These are phyloP conservation scores for Papiliotrema fonsecae DNA, from an alignment of 1,284 basidiomycete genomes.

Conservation along the genomic window DNA sequence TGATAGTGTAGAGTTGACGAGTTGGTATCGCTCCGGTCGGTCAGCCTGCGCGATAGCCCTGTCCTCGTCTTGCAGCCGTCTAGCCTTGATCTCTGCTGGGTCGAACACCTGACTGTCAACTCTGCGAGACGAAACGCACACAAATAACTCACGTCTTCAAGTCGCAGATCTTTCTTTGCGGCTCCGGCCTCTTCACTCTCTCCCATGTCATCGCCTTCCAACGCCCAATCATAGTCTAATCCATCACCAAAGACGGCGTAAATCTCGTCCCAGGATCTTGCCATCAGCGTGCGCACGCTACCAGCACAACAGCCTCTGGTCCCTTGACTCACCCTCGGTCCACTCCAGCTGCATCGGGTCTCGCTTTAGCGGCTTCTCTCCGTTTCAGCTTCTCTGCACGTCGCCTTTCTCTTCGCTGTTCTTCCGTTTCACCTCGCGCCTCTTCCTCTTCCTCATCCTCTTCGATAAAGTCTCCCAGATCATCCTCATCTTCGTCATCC, in stretches of 20 bases:
- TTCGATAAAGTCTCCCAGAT: conserved; percentile 82
- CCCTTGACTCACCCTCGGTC: conserved; percentile 73
- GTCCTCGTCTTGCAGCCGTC: conserved; percentile 90
- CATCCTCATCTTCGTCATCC: conserved; percentile 51
- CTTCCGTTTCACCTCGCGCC: conserved; percentile 64
- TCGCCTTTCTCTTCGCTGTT: conserved; percentile 66
- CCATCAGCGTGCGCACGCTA: not conserved
- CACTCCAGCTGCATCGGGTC: conserved; percentile 76
- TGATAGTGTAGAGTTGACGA: conserved; percentile 79
- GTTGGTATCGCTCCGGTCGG: conserved; percentile 94
- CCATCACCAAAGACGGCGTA: conserved; percentile 97
- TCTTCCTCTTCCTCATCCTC: conserved; percentile 62
- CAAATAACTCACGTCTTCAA: conserved; percentile 70
- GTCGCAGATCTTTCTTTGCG: conserved; percentile 69
- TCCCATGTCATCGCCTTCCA: conserved; percentile 62
- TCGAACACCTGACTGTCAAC: conserved; percentile 75
- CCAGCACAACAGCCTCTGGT: too few relatives aligned
- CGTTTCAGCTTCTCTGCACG: conserved; percentile 61
- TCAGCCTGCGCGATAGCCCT: conserved; percentile 86
- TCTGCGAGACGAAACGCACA: not conserved
- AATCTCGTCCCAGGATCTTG: conserved; percentile 92
- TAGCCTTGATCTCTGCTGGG: conserved; percentile 88
- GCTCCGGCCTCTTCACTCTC: conserved; percentile 61
- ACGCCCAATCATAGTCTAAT: conserved; percentile 94
- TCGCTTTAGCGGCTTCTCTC: conserved; percentile 62